Percentiles rank a stretch among this genome's conserved stretches.
These are phyloP conservation scores for Malbranchea cinnamomea DNA, from an alignment of 2,329 filamentous ascomycete species.

Conservation along the genomic window DNA sequence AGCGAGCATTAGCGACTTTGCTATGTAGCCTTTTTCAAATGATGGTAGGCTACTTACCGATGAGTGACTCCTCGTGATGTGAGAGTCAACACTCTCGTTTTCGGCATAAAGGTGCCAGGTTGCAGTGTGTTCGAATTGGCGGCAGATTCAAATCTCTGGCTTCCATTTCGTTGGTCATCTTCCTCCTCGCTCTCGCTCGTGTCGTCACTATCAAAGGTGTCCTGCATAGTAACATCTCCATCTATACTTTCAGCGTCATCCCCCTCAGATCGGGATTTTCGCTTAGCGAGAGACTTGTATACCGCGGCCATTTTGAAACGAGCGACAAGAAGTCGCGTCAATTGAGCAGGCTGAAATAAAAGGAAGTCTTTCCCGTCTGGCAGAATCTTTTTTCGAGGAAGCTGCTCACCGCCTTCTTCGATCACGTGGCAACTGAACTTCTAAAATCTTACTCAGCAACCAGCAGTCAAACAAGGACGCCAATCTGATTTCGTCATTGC, in stretches of 20 bases:
- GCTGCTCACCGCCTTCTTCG: slow-evolving; percentile 4
- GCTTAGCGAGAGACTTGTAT: slow-evolving; percentile 39
- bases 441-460: neutral
- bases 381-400: slow-evolving; percentile 6
- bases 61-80: slow-evolving; percentile 87
- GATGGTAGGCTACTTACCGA: too few species aligned
- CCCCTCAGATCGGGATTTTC: slow-evolving; percentile 2
- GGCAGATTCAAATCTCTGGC: too few species aligned
- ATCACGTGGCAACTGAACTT: too few species aligned
- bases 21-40: slow-evolving; percentile 1
- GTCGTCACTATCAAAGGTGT: slow-evolving; percentile 11
- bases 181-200: slow-evolving; percentile 15
- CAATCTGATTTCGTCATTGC: too few species aligned
- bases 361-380: slow-evolving; percentile 1
- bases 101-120: slow-evolving; percentile 29
- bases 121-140: too few species aligned
- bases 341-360: neutral
- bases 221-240: slow-evolving; percentile 10
- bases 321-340: neutral
- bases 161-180: neutral
- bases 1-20: slow-evolving; percentile 5
- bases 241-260: slow-evolving; percentile 7
- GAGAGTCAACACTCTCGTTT: slow-evolving; percentile 63
- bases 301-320: slow-evolving; percentile 36
- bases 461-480: too few species aligned